Evolutionary conservation across 345 rosid species (phyloP).

Genomic region (Kernera saxatilis): DNA sequence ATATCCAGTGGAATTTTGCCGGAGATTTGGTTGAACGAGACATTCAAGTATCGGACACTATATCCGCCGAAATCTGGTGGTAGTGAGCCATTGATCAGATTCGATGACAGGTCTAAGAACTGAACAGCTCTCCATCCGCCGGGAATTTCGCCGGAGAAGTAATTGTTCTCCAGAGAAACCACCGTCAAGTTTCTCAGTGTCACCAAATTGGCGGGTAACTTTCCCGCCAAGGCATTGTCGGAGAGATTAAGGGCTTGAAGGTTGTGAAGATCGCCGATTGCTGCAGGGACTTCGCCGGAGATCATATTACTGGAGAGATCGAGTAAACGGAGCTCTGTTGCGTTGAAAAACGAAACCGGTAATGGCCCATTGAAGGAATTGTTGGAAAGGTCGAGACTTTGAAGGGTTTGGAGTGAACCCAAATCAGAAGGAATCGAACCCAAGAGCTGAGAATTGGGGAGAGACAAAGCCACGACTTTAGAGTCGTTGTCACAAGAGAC

Average conservation of each 20-base stretch:
- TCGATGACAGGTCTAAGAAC: conserved; percentile 66
- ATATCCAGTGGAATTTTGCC: conserved; percentile 50
- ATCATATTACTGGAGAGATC: conserved; percentile 29
- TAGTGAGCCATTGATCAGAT: conserved; percentile 67
- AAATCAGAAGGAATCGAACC: conserved; percentile 72
- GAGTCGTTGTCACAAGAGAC: conserved; percentile 42
- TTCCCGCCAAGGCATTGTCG: conserved; percentile 72
- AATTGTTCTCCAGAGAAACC: conserved; percentile 55
- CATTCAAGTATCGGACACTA: conserved; percentile 46
- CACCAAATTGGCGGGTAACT: conserved; percentile 46
- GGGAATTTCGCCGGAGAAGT: conserved; percentile 51
- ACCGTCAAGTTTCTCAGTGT: conserved; percentile 42
- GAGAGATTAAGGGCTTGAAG: conserved; percentile 43
- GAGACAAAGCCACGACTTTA: conserved; percentile 54
- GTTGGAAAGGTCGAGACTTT: conserved; percentile 42
- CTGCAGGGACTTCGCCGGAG: conserved; percentile 17
- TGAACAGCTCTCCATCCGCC: conserved; percentile 44
- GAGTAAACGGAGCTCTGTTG: conserved; percentile 6
- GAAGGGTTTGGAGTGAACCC: conserved; percentile 50
- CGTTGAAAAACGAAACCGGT: conserved; percentile 21
- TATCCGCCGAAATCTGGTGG: conserved; percentile 63
- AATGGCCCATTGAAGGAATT: conserved; percentile 30
- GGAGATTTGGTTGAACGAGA: conserved; percentile 65
- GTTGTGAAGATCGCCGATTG: conserved; percentile 23
- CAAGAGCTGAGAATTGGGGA: conserved; percentile 56